These are phyloP conservation scores for Tulasnella sp. DNA, from an alignment of 768 basidiomycete genomes.

Conservation along the genomic window DNA sequence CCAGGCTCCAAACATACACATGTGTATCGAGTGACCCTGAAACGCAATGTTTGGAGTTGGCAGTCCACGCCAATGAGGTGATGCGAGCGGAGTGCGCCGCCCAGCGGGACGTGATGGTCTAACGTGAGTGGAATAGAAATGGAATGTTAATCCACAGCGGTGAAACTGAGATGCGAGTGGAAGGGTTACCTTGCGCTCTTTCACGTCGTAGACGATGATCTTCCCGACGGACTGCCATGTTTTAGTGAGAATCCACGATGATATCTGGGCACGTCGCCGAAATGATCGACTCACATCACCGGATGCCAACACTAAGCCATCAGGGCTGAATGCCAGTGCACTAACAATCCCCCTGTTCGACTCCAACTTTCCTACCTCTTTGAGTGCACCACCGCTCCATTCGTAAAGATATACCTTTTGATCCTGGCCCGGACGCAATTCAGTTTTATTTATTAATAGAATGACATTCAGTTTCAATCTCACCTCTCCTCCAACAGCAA, in stretches of 20 bases:
- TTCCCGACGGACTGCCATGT: slow-evolving; percentile 79
- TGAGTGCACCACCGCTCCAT: slow-evolving; percentile 55
- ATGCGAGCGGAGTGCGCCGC: slow-evolving; percentile 76
- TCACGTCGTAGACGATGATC: slow-evolving; percentile 65
- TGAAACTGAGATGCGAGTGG: background rate
- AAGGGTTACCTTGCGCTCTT: slow-evolving; percentile 45
- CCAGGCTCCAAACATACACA: slow-evolving; percentile 77
- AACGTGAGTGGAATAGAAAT: background rate
- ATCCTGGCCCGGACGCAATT: slow-evolving; percentile 48
- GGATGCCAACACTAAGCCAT: slow-evolving; percentile 62
- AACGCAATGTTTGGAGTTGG: slow-evolving; percentile 64
- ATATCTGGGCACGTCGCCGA: no score
- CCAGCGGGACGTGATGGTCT: slow-evolving; percentile 72
- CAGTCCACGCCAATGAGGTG: slow-evolving; percentile 64
- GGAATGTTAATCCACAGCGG: background rate
- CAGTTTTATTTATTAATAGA: no score
- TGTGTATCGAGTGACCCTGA: slow-evolving; percentile 91
- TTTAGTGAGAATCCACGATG: no score
- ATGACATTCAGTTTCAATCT: slow-evolving; percentile 22
- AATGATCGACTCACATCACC: slow-evolving; percentile 91
- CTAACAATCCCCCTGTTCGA: slow-evolving; percentile 63
- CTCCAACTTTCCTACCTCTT: slow-evolving; percentile 46
- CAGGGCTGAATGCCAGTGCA: slow-evolving; percentile 67
- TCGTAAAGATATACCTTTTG: slow-evolving; percentile 61
- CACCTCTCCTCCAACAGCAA: slow-evolving; percentile 73